A percentile compares a stretch with the other conserved stretches of the same genome.
These are phyloP conservation scores for Quercus tomentella DNA, from an alignment of 331 rosid genomes.

Conservation along the genomic window DNA sequence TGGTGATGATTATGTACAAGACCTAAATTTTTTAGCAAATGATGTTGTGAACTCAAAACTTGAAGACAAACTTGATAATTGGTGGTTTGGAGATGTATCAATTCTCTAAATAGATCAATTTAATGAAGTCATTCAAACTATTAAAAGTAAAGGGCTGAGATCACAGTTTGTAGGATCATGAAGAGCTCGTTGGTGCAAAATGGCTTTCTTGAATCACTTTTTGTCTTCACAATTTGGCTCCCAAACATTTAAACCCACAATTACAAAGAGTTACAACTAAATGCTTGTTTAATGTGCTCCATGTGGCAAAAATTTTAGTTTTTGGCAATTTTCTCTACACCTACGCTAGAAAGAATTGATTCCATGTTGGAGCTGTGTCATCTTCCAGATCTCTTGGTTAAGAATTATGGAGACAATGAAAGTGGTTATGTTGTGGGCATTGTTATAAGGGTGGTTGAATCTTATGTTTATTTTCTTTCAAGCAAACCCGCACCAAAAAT, in stretches of 20 bases:
- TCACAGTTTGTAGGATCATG: constrained; percentile 56
- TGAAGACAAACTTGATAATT: constrained; percentile 23
- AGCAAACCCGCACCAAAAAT: too few species aligned
- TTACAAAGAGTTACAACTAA: constrained; percentile 49
- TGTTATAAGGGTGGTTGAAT: too few species aligned
- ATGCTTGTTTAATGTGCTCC: constrained; percentile 60
- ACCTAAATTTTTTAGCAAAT: constrained; percentile 1
- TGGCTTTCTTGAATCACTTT: constrained; percentile 47
- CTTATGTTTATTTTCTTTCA: too few species aligned
- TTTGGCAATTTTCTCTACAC: constrained; percentile 65
- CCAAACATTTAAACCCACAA: constrained; percentile 20
- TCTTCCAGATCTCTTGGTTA: too few species aligned
- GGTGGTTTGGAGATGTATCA: constrained; percentile 77
- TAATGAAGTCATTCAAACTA: constrained; percentile 21
- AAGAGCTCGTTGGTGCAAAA: constrained; percentile 50
- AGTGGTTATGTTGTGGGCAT: too few species aligned
- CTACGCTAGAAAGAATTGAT: too few species aligned
- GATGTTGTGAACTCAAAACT: neutral
- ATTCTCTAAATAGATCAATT: constrained; percentile 66
- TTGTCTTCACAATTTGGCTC: constrained; percentile 27
- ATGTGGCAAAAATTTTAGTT: constrained; percentile 52
- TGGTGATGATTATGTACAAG: constrained; percentile 16
- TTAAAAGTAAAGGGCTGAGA: constrained; percentile 46
- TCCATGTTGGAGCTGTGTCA: too few species aligned
- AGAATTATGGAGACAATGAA: too few species aligned